These are phyloP conservation scores for Takashimella tepidaria DNA, from an alignment of 1,284 basidiomycete species.

Conservation along the genomic window DNA sequence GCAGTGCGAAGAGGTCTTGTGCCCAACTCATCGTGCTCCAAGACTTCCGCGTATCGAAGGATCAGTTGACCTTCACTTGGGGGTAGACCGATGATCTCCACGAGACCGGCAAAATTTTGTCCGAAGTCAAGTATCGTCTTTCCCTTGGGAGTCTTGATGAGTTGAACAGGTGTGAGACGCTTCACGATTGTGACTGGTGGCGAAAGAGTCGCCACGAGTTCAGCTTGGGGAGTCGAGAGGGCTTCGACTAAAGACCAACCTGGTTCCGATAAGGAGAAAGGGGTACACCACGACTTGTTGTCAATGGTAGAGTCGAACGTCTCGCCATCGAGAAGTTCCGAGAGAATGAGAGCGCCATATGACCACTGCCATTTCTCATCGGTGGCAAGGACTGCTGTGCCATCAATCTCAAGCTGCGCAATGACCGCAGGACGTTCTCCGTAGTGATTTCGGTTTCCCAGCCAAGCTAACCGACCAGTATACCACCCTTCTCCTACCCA, in stretches of 20 bases:
- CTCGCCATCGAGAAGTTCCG: conserved; percentile 21
- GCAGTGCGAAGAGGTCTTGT: conserved; percentile 16
- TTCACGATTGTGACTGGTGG: conserved; percentile 13
- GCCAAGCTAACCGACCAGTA: conserved; percentile 10
- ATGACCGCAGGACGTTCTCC: conserved; percentile 9
- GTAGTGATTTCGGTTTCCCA: conserved; percentile 13
- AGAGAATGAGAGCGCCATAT: conserved; percentile 13
- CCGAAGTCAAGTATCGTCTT: conserved; percentile 25
- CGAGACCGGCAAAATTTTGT: conserved; percentile 19
- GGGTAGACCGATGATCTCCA: conserved; percentile 6
- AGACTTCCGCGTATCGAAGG: conserved; percentile 21
- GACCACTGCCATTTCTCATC: conserved; percentile 16
- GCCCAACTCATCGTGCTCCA: conserved; percentile 22
- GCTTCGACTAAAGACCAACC: conserved; percentile 3
- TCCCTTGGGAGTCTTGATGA: conserved; percentile 16
- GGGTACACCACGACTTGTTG: neutral
- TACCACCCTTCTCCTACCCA: conserved; percentile 27
- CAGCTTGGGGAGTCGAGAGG: conserved; percentile 2
- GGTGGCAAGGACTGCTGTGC: conserved; percentile 5
- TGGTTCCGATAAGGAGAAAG: neutral
- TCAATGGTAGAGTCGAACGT: conserved; percentile 10
- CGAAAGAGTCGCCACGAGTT: conserved; percentile 10
- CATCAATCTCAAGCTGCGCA: conserved; percentile 19
- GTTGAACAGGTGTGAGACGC: conserved; percentile 1
- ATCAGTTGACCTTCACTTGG: conserved; percentile 1